A percentile compares a stretch with the other conserved stretches of the same genome.
These are phyloP conservation scores for Acer yangbiense DNA, from an alignment of 345 rosid species.

Conservation along the genomic window DNA sequence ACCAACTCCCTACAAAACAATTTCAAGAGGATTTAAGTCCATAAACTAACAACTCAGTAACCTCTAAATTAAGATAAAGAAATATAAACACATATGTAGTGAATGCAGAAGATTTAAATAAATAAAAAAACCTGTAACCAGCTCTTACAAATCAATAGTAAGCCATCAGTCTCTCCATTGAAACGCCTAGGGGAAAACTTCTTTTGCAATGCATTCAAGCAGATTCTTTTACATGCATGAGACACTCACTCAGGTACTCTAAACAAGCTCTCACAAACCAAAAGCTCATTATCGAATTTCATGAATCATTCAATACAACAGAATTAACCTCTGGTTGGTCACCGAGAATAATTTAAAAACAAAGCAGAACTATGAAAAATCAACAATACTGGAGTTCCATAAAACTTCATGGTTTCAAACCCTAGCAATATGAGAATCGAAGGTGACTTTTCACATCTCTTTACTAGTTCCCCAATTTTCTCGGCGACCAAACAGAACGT, in stretches of 20 bases:
- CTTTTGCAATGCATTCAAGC: conserved; percentile 67
- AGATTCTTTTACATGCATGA: conserved; percentile 58
- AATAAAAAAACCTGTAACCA: conserved; percentile 40
- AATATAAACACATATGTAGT: conserved; percentile 21
- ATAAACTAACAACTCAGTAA: conserved; percentile 9
- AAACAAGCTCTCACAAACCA: conserved; percentile 54
- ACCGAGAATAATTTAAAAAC: conserved; percentile 30
- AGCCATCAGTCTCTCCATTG: conserved; percentile 81
- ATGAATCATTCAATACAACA: conserved; percentile 16
- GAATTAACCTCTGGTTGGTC: conserved; percentile 25
- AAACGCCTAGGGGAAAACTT: conserved; percentile 57
- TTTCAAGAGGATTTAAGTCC: conserved; percentile 18
- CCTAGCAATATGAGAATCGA: neutral
- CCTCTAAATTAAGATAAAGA: conserved; percentile 7
- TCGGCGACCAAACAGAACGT: conserved; percentile 38
- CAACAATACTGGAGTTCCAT: neutral
- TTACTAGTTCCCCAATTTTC: conserved; percentile 13
- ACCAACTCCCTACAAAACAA: conserved; percentile 40
- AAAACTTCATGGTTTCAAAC: neutral
- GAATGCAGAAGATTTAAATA: conserved; percentile 24
- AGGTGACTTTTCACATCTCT: neutral
- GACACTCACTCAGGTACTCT: conserved; percentile 56
- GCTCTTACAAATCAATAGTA: conserved; percentile 83
- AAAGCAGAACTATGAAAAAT: neutral
- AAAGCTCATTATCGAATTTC: conserved; percentile 34